phyloP scores from a whole-genome alignment of 345 rosid genomes.

The Theobroma cacao region DNA sequence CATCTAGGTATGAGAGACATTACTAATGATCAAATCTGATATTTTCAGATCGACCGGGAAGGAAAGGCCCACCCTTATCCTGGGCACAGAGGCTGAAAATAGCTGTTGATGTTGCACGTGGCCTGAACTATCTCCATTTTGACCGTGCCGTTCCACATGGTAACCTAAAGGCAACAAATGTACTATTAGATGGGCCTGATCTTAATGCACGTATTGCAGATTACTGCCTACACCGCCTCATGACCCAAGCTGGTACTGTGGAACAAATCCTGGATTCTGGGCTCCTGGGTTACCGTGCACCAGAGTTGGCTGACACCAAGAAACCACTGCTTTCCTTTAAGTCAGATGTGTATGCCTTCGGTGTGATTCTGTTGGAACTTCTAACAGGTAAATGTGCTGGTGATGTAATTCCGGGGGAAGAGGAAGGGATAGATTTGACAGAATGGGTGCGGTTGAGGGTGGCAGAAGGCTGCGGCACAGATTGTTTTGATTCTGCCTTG shows the following conservation, averaged over 20 bases:
- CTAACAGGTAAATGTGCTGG: conserved; percentile 92
- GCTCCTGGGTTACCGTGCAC: conserved; percentile 88
- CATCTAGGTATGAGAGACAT: background rate
- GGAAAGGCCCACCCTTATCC: conserved; percentile 74
- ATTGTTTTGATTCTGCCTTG: conserved; percentile 72
- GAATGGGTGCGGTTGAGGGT: conserved; percentile 79
- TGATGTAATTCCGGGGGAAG: conserved; percentile 82
- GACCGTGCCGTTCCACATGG: conserved; percentile 98
- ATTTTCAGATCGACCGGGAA: conserved; percentile 84
- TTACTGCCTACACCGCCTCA: conserved; percentile 93
- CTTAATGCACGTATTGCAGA: conserved; percentile 95
- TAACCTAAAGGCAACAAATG: conserved; percentile 83
- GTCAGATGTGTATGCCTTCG: conserved; percentile 95
- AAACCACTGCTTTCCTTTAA: conserved; percentile 91
- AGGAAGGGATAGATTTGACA: conserved; percentile 71
- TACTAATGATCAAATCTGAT: conserved; percentile 7
- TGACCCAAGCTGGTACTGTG: conserved; percentile 92
- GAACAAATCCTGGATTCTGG: conserved; percentile 97
- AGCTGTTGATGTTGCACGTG: conserved; percentile 97
- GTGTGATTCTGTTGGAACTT: conserved; percentile 76
- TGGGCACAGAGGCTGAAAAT: conserved; percentile 89
- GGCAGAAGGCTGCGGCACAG: conserved; percentile 62
- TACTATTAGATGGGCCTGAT: conserved; percentile 82
- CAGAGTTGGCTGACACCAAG: conserved; percentile 86
- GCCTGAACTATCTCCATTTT: conserved; percentile 96